phyloP scores from a whole-genome alignment of 2,329 filamentous ascomycete genomes.

The Zymoseptoria pseudotritici region DNA sequence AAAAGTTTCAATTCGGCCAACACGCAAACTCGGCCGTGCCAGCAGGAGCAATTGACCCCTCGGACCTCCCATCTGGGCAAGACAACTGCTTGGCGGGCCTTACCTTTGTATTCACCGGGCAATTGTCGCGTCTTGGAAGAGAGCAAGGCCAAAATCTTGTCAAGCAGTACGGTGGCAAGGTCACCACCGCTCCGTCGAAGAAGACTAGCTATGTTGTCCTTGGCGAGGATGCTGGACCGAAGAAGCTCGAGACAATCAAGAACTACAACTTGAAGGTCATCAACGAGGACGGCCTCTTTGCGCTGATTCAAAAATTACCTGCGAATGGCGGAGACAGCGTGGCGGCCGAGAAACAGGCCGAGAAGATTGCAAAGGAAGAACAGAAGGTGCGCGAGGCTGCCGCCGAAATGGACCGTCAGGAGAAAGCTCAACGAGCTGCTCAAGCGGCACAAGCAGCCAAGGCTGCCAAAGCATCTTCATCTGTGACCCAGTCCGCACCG shows the following conservation, averaged over 20 bases:
- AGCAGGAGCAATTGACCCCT: constrained; percentile 55
- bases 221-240: constrained; percentile 84
- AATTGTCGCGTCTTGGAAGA: constrained; percentile 70
- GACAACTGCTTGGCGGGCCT: constrained; percentile 87
- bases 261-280: constrained; percentile 80
- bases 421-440: constrained; percentile 37
- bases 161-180: constrained; percentile 89
- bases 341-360: constrained; percentile 74
- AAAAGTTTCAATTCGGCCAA: constrained; percentile 71
- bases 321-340: constrained; percentile 82
- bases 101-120: constrained; percentile 90
- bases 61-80: constrained; percentile 71
- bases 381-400: constrained; percentile 74
- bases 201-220: constrained; percentile 94
- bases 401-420: constrained; percentile 76
- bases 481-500: constrained; percentile 33
- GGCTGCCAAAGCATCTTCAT: constrained; percentile 25
- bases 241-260: constrained; percentile 80
- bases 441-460: constrained; percentile 38
- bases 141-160: constrained; percentile 81
- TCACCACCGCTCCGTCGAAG: constrained; percentile 74
- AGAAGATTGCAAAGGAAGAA: constrained; percentile 79
- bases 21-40: constrained; percentile 45
- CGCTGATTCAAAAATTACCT: constrained; percentile 72
- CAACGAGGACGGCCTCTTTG: constrained; percentile 85